Evolutionary conservation across 2,329 filamentous ascomycete genomes (phyloP).

Genomic region (Colletotrichum cereale): DNA sequence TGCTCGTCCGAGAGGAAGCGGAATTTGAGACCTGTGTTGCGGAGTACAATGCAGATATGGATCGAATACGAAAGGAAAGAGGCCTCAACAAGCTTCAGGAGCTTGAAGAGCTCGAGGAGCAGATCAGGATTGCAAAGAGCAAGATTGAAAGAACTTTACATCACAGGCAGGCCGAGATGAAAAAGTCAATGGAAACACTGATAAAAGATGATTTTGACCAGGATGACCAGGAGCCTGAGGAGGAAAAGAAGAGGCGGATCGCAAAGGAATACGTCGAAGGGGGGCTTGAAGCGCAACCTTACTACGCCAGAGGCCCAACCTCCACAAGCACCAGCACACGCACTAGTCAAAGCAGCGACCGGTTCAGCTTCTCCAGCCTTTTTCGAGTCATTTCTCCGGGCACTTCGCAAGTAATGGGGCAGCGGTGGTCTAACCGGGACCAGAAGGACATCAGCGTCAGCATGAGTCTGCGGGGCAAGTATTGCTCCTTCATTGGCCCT

Average conservation of each 20-base stretch:
- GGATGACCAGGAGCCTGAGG: conserved; percentile 4
- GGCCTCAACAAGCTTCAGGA: conserved; percentile 9
- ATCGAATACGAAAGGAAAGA: conserved; percentile 2
- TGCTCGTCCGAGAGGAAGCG: conserved; percentile 2
- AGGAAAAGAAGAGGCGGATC: conserved; percentile 3
- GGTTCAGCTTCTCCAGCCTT: too few species aligned
- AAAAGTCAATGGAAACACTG: conserved; percentile 20
- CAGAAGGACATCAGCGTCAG: conserved; percentile 7
- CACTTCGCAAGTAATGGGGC: conserved; percentile 3
- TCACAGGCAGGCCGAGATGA: conserved; percentile 11
- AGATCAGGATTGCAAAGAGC: conserved; percentile 4
- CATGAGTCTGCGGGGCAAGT: conserved; percentile 18
- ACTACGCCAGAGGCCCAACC: too few species aligned
- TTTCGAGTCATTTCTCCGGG: background rate
- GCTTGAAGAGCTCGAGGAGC: conserved; percentile 7
- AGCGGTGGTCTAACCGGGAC: conserved; percentile 12
- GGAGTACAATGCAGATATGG: background rate
- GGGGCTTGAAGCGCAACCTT: too few species aligned
- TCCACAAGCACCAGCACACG: too few species aligned
- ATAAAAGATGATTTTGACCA: conserved; percentile 11
- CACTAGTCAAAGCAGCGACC: too few species aligned
- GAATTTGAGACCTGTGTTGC: background rate
- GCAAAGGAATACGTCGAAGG: too few species aligned
- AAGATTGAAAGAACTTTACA: conserved; percentile 5
- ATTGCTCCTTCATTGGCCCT: conserved; percentile 17